phyloP scores from a whole-genome alignment of 2,329 filamentous ascomycete species.

The Curvularia sp. region DNA sequence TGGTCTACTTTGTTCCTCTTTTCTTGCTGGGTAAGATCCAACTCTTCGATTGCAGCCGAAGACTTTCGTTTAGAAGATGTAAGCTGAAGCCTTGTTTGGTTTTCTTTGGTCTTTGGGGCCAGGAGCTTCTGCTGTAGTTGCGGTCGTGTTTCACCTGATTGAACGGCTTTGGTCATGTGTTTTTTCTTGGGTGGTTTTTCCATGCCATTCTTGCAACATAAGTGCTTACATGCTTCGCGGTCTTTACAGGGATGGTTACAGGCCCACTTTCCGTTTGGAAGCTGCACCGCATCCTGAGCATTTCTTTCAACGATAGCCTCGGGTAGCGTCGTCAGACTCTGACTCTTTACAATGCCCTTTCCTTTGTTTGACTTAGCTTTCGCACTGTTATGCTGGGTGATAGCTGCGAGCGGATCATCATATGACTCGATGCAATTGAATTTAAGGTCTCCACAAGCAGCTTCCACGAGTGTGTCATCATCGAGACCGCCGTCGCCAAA shows the following conservation, averaged over 20 bases:
- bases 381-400: slow-evolving; percentile 31
- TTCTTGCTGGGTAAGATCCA: slow-evolving; percentile 45
- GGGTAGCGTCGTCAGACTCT: not conserved
- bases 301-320: slow-evolving; percentile 17
- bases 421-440: slow-evolving; percentile 64
- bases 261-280: slow-evolving; percentile 75
- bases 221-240: slow-evolving; percentile 70
- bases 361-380: slow-evolving; percentile 26
- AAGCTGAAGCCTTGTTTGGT: slow-evolving; percentile 42
- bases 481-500: slow-evolving; percentile 63
- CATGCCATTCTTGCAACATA: slow-evolving; percentile 74
- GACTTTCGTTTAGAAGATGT: slow-evolving; percentile 36
- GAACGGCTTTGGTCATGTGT: slow-evolving; percentile 36
- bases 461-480: slow-evolving; percentile 61
- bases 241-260: slow-evolving; percentile 76
- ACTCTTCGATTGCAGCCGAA: slow-evolving; percentile 34
- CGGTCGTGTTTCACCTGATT: slow-evolving; percentile 16
- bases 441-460: slow-evolving; percentile 49
- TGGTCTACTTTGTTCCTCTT: slow-evolving; percentile 37
- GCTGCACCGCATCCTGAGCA: slow-evolving; percentile 56
- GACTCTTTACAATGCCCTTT: slow-evolving; percentile 9
- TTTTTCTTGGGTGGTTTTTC: slow-evolving; percentile 66
- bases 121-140: slow-evolving; percentile 3
- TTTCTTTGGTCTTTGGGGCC: slow-evolving; percentile 22
- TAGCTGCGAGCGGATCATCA: slow-evolving; percentile 35